Percentiles rank a stretch among this genome's conserved stretches.
Conservation (phyloP, 1,284 basidiomycete genomes). For the Sporisorium scitamineum region DNA sequence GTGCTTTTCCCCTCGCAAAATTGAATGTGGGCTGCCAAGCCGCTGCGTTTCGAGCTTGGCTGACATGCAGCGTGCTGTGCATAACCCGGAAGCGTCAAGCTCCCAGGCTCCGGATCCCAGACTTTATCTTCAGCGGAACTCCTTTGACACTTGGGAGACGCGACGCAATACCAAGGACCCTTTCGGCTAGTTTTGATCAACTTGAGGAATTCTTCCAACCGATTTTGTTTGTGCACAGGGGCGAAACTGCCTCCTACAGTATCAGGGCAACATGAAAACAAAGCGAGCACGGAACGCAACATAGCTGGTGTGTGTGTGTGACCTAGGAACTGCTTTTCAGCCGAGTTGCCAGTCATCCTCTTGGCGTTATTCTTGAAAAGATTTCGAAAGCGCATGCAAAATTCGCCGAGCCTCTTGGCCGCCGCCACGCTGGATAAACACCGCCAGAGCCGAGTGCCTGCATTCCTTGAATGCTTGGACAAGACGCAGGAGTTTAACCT, state of each 20-base stretch:
- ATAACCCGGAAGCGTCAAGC: not conserved
- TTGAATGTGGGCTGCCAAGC: not conserved
- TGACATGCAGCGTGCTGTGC: not conserved
- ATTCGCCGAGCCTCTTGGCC: constrained; percentile 34
- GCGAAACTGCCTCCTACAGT: too few relatives aligned
- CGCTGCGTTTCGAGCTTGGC: not conserved
- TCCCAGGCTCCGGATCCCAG: not conserved
- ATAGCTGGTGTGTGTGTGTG: not conserved
- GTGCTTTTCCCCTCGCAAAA: not conserved
- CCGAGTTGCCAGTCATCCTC: too few relatives aligned
- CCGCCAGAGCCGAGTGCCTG: not conserved
- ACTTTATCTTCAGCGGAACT: not conserved
- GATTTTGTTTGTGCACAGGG: too few relatives aligned
- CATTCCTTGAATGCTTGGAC: not conserved
- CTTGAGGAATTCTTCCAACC: too few relatives aligned
- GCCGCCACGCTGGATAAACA: not conserved
- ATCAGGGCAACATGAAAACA: too few relatives aligned
- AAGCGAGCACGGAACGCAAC: not conserved
- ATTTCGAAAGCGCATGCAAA: not conserved
- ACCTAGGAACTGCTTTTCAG: not conserved
- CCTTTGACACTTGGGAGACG: not conserved
- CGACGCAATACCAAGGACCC: not conserved
- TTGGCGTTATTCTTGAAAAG: not conserved
- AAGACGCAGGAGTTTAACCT: too few relatives aligned
- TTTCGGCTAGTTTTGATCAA: constrained; percentile 1